Evolutionary conservation across 176 grass and related monocot genomes (phyloP).

Genomic region (Oryza brachyantha): DNA sequence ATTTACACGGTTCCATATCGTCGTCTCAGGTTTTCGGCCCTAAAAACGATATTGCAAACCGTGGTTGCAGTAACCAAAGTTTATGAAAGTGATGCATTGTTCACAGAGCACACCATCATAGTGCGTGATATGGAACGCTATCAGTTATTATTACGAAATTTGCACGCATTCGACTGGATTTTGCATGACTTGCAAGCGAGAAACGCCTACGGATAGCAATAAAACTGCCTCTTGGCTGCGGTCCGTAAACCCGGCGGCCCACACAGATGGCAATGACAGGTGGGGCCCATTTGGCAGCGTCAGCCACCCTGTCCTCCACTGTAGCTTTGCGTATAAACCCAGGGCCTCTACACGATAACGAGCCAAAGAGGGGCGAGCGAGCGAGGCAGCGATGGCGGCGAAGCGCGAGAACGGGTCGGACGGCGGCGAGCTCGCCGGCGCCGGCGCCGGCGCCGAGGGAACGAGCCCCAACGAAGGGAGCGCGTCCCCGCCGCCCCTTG

Average conservation of each 20-base stretch:
- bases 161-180: neutral
- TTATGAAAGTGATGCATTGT: neutral
- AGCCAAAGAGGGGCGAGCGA: neutral
- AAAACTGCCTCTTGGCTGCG: neutral
- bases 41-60: too few relatives aligned
- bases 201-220: neutral
- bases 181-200: neutral
- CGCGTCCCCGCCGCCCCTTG: neutral
- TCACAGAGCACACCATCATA: neutral
- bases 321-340: slow-evolving; percentile 6
- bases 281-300: neutral
- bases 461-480: slow-evolving; percentile 26
- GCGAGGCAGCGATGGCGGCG: slow-evolving; percentile 39
- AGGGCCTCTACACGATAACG: slow-evolving; percentile 29
- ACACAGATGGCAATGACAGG: neutral
- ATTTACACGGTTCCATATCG: too few relatives aligned
- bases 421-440: slow-evolving; percentile 39
- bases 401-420: slow-evolving; percentile 51
- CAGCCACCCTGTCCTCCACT: neutral
- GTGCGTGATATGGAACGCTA: neutral
- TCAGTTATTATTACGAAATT: neutral
- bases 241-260: neutral
- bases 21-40: too few relatives aligned
- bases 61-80: neutral
- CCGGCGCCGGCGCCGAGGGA: slow-evolving; percentile 4